These are phyloP conservation scores for Sporobolomyces roseus DNA, from an alignment of 768 basidiomycete species.

Conservation along the genomic window DNA sequence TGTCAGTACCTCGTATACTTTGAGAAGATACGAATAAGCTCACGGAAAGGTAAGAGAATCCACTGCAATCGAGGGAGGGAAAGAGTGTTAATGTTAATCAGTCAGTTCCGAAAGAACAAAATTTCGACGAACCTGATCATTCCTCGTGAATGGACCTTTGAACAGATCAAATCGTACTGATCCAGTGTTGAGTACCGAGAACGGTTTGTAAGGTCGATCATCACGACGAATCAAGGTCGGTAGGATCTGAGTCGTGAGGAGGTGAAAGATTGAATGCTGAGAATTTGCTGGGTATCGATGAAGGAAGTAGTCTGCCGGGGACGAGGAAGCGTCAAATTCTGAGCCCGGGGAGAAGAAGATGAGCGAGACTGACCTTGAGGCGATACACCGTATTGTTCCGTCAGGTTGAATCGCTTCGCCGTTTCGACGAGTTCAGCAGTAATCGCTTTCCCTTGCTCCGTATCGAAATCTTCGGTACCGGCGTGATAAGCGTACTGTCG, in stretches of 20 bases:
- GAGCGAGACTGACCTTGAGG: constrained; percentile 57
- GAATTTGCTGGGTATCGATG: constrained; percentile 53
- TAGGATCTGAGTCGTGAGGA: constrained; percentile 52
- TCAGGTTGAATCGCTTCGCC: constrained; percentile 61
- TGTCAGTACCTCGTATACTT: too few species aligned
- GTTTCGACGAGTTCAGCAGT: constrained; percentile 59
- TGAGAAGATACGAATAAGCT: not conserved
- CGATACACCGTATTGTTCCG: constrained; percentile 63
- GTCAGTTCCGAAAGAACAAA: not conserved
- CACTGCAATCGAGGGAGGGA: too few species aligned
- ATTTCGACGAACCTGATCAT: constrained; percentile 52
- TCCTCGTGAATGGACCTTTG: constrained; percentile 45
- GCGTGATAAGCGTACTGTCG: constrained; percentile 62
- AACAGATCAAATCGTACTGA: constrained; percentile 50
- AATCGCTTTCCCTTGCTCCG: constrained; percentile 56
- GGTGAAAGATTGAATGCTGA: constrained; percentile 45
- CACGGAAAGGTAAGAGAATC: constrained; percentile 42
- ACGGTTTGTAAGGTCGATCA: constrained; percentile 44
- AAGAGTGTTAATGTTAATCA: not conserved
- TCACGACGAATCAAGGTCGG: constrained; percentile 58
- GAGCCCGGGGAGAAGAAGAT: not conserved
- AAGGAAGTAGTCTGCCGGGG: constrained; percentile 56
- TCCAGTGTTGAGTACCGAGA: constrained; percentile 47
- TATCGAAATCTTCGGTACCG: constrained; percentile 59
- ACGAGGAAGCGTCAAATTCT: not conserved